Evolutionary conservation across 1,284 basidiomycete species (phyloP), one percentile per base, ranked within the genome.

Genomic region (Kalmanozyma brasiliensis): DNA sequence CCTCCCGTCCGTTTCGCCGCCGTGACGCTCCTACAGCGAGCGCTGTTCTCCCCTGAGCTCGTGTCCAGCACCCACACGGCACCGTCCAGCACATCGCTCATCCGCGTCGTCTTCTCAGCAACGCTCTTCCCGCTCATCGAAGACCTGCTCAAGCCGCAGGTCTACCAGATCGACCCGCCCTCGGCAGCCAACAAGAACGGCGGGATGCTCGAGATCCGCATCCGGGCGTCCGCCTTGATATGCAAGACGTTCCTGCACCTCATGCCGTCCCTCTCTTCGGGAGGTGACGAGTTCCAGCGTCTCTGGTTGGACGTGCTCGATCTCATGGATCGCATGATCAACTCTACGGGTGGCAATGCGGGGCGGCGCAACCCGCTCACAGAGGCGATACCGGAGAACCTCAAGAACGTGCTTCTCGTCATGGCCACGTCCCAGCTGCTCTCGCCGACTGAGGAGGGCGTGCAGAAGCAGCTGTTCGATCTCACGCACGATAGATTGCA

Each of bases 161-260:
- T 91, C 8, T 88, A 90, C 77, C 85, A 88, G 58, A 86, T 89
- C 32, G 94, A 97, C 80, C 90, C 91, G 0, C 86, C 52, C 1
- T 69, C 52, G 5, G 56, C 56, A 5, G 52, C 49, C 10, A 62
- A 57, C 33, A 69, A 52, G 26, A 60, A 69, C n/a, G 75, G 88
- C 59, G 93, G 70, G 7, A 91, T 97, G 87, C 87, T 90, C 7
- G 94, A 98, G 84, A 94, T 92, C 19, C 88, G 94, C 9, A 83
- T 96, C 36, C 87, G 92, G 36, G 92, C 92, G 2, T 92, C 90
- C 13, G 91, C 91, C 16, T 84, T 98, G 45, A 85, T 98, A 23
- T 96, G 93, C 87, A 97, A 97, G 83, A 89, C 90, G 5, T 97
- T 98, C 84, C 90, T 98, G 86, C 93, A 96, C 77, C 90, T 94